Base-by-base conservation (phyloP, 371 early-diverging fungal species). In the Cokeromyces recurvatus region DNA sequence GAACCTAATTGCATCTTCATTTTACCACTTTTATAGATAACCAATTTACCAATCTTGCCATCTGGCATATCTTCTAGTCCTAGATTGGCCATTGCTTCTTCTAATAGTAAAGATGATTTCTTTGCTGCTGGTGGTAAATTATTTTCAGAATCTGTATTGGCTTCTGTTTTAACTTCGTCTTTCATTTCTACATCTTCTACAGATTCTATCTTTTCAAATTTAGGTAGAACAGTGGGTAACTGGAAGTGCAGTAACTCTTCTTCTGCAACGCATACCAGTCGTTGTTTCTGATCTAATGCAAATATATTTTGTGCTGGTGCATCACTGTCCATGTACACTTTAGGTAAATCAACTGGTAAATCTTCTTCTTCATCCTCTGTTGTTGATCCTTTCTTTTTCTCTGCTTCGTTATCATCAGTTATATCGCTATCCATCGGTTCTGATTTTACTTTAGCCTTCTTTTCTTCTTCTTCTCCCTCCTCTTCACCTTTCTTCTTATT, bases 11-110 rank as follows among this genome's bases (percentile, higher is more conserved):
- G 64, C 62, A 89, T 60, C 68, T 81, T 79, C 53, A 85, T 81
- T 46, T 82, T 83, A 15, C 89, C 89, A 23, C 85, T 85, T 61
- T 79, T 79, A 49, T 82, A 81, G 10, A 89, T 67, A 5, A 84
- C 60, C 55, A 89, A 46, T 38, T 78, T 78, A 15, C 89, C 89
- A 31, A 85, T 69, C 38, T 77, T 73, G 17, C 89, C 89, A 43
- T 82, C 79, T 6, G 72, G 69, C 53, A 65, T 46, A 9, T 64
- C 68, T 10, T 59, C 63, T 16, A 67, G 46, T 0, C 50, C 53
- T 15, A 72, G 48, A 7, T 63, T 56, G 16, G 34, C 41, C 69
- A 68, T 61, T 16, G 51, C 60, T 14, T 59, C 59, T 39, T 62
- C 64, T 17, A 66, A 23, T 17, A 66, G 22, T 32, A 32, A 21